Base-by-base conservation (phyloP, 1,284 basidiomycete species). In the Neonothopanus nambi region DNA sequence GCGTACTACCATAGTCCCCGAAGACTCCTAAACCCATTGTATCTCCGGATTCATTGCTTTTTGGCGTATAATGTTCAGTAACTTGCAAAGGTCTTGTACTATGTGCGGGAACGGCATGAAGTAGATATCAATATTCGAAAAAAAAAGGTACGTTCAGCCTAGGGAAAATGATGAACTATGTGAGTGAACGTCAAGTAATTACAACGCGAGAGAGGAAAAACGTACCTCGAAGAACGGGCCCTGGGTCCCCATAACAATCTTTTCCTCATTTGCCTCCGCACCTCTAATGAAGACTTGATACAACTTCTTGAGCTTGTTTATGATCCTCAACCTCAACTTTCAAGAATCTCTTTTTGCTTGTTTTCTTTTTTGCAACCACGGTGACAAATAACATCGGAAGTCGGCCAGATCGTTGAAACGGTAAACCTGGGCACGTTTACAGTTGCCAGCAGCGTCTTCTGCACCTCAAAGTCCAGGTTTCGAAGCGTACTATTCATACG, bases 101-200 rank as follows among this genome's bases (percentile, higher is more conserved):
- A 56, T 45, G 17, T 52, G 41, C 23, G 46, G 37, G 30, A 49
- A 48, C 2, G 55, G 51, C 45, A 56, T 44, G 18, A 46, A 51
- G 50, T 52, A 52, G 26, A 56, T 18, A 9, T 52, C n/a, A n/a
- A n/a, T n/a, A n/a, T n/a, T n/a, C n/a, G n/a, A n/a, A n/a, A n/a
- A n/a, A 21, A n/a, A n/a, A n/a, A 36, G 26, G 26, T 56, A 56
- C 23, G 41, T 56, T 51, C 55, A 56, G n/a, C 55, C 55, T 56
- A 28, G n/a, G 20, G 20, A 7, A 9, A 38, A 30, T 12, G 23
- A 39, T 35, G 21, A 30, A 28, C 9, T 9, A 23, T 21, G 33
- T 18, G 11, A 41, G 26, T 28, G 13, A 48, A 5, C 9, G 15
- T 7, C 8, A 36, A 44, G n/a, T 24, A n/a, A 20, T 3, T n/a